Evolutionary conservation across 192 early-diverging fungal genomes (phyloP).

Genomic region (Funneliformis geosporum): DNA sequence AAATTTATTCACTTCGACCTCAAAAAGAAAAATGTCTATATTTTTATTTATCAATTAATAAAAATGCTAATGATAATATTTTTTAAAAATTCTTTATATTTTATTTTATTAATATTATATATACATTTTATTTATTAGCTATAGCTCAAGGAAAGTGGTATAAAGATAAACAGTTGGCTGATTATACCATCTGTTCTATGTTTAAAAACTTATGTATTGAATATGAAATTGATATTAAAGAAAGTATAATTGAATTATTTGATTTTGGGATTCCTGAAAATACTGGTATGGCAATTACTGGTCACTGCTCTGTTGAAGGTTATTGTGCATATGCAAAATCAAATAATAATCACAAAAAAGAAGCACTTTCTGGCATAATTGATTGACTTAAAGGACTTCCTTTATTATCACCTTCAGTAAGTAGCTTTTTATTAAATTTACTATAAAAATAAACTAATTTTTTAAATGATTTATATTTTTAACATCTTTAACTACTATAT

Average conservation of each 20-base stretch:
- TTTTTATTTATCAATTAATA: background rate
- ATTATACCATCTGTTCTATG: background rate
- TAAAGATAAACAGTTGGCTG: background rate
- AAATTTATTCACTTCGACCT: no score
- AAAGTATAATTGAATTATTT: background rate
- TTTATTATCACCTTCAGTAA: no score
- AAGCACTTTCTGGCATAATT: no score
- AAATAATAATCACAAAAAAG: no score
- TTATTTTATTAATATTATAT: background rate
- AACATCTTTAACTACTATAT: no score
- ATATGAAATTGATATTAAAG: background rate
- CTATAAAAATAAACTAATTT: no score
- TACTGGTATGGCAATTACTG: background rate
- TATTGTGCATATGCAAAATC: background rate
- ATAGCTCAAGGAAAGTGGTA: constrained; percentile 6
- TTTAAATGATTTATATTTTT: no score
- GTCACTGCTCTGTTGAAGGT: background rate
- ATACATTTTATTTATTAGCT: background rate
- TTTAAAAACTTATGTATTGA: background rate
- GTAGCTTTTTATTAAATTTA: no score
- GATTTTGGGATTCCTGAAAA: background rate
- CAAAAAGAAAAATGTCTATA: background rate
- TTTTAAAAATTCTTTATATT: background rate
- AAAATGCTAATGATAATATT: background rate
- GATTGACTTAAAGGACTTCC: no score